phyloP scores from a whole-genome alignment of 805 yeast species.

The Kockiozyma suomiensis region DNA sequence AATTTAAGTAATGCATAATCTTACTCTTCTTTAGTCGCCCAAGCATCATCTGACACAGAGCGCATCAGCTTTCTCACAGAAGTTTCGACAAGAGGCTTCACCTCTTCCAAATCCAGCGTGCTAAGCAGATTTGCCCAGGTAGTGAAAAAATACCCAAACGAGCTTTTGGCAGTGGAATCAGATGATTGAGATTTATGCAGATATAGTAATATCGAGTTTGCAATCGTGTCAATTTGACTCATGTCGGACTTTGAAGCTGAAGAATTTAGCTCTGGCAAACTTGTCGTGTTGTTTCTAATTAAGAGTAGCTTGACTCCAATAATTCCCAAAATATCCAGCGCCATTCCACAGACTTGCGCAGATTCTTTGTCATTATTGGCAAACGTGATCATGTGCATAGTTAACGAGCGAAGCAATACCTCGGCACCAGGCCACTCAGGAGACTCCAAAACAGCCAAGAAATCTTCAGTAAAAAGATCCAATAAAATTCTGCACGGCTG shows the following conservation, averaged over 20 bases:
- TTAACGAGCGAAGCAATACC: slow-evolving; percentile 44
- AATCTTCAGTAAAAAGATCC: slow-evolving; percentile 61
- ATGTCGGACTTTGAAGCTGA: slow-evolving; percentile 1
- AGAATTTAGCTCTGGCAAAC: not conserved
- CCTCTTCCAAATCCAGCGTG: slow-evolving; percentile 7
- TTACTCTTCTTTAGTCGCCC: slow-evolving; percentile 27
- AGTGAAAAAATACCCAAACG: slow-evolving; percentile 20
- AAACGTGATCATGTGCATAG: slow-evolving; percentile 24
- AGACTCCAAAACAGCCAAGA: slow-evolving; percentile 50
- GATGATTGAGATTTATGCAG: slow-evolving; percentile 22
- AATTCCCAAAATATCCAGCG: slow-evolving; percentile 63
- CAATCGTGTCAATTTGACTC: not conserved
- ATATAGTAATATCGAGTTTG: slow-evolving; percentile 21
- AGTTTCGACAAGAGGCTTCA: not conserved
- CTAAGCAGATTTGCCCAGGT: slow-evolving; percentile 19
- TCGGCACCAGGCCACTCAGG: slow-evolving; percentile 71
- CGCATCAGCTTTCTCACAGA: slow-evolving; percentile 11
- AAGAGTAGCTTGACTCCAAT: slow-evolving; percentile 54
- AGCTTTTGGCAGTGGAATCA: slow-evolving; percentile 23
- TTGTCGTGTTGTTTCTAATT: not conserved
- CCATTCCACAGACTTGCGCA: slow-evolving; percentile 51
- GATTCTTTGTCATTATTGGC: slow-evolving; percentile 46
- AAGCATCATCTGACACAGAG: slow-evolving; percentile 9
- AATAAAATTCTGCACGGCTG: slow-evolving; percentile 41
- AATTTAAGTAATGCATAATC: not conserved